phyloP scores from a whole-genome alignment of 73 alveolate species.

The Paramecium tetraurelia region DNA sequence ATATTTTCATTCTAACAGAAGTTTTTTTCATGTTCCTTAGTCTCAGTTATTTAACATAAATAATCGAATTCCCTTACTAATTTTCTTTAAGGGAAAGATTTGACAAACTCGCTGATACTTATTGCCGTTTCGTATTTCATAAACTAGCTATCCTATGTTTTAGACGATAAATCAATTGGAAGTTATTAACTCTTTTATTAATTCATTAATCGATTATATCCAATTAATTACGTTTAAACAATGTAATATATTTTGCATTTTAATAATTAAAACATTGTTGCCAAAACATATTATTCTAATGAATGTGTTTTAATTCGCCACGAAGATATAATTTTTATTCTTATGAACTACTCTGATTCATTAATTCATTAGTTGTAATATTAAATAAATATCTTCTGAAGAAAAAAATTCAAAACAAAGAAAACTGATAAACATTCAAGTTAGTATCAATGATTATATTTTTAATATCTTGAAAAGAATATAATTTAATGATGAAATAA shows the following conservation, averaged over 20 bases:
- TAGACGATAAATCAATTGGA: neutral
- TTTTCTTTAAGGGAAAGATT: slow-evolving; percentile 43
- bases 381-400: too few species aligned
- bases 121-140: neutral
- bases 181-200: neutral
- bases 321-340: too few species aligned
- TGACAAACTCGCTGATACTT: neutral
- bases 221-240: neutral
- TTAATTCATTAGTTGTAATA: too few species aligned
- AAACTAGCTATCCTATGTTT: neutral
- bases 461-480: too few species aligned
- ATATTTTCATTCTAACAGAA: slow-evolving; percentile 35
- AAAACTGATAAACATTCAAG: too few species aligned
- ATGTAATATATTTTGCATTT: neutral
- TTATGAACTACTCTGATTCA: too few species aligned
- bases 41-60: slow-evolving; percentile 69
- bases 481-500: too few species aligned
- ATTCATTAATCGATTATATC: neutral
- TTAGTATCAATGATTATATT: too few species aligned
- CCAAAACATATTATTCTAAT: too few species aligned
- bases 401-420: too few species aligned
- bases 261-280: too few species aligned
- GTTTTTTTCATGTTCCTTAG: slow-evolving; percentile 58
- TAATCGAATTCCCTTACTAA: slow-evolving; percentile 64
- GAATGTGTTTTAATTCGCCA: too few species aligned